Conservation (phyloP, 2,329 filamentous ascomycete species). For the Fusarium longipes region DNA sequence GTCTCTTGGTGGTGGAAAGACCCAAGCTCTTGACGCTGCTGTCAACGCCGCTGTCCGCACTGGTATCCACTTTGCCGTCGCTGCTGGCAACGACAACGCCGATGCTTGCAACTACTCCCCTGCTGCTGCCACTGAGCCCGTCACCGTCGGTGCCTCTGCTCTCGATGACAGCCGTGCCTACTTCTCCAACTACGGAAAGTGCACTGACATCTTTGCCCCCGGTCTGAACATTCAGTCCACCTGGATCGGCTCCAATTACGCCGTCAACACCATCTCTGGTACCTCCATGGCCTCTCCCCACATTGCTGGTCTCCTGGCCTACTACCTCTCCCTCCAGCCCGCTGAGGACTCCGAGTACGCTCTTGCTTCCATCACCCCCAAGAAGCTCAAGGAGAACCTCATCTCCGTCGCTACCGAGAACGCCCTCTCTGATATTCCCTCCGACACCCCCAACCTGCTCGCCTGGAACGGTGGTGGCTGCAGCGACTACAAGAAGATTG, state of each 20-base stretch:
- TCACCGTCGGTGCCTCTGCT: constrained; percentile 96
- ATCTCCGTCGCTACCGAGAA: constrained; percentile 84
- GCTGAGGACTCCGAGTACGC: constrained; percentile 90
- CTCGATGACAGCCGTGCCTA: constrained; percentile 96
- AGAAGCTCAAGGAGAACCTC: constrained; percentile 91
- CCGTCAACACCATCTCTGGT: constrained; percentile 98
- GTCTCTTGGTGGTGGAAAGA: constrained; percentile 98
- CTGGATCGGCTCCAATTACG: constrained; percentile 97
- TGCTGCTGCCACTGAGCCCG: constrained; percentile 87
- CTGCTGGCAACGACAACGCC: constrained; percentile 98
- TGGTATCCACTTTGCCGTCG: constrained; percentile 97
- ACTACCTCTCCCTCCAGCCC: constrained; percentile 97
- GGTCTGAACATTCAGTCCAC: constrained; percentile 97
- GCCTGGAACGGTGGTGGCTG: constrained; percentile 99
- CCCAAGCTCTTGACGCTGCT: constrained; percentile 86
- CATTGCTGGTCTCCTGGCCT: constrained; percentile 94
- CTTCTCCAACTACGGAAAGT: constrained; percentile 99
- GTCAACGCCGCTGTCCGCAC: constrained; percentile 93
- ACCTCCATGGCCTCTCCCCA: constrained; percentile 99
- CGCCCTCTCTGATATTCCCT: constrained; percentile 83
- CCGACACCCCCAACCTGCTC: constrained; percentile 90
- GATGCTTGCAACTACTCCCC: constrained; percentile 99
- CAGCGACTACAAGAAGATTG: constrained; percentile 88
- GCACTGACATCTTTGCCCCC: constrained; percentile 98
- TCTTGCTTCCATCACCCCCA: constrained; percentile 88